Evolutionary conservation across 768 basidiomycete genomes (phyloP).

Genomic region (Tylopilus plumbeoviolaceoides): DNA sequence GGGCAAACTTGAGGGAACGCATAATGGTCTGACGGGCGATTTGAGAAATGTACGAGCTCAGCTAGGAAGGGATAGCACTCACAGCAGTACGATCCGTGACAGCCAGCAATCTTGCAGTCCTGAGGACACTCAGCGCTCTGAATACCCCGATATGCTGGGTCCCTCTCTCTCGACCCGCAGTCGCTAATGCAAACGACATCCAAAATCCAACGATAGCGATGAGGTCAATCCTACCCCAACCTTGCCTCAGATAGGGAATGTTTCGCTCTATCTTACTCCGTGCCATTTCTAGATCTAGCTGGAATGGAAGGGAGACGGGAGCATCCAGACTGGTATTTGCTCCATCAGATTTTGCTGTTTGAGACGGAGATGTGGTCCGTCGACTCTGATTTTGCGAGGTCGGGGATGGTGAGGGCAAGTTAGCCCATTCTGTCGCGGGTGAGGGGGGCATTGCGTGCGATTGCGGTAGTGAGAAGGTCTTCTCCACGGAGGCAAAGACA

Average conservation of each 20-base stretch:
- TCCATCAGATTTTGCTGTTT: conserved; percentile 39
- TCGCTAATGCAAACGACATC: conserved; percentile 72
- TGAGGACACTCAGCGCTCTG: conserved; percentile 80
- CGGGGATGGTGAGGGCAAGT: conserved; percentile 4
- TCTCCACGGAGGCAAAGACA: conserved; percentile 28
- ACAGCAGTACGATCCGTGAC: conserved; percentile 94
- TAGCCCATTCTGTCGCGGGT: conserved; percentile 9
- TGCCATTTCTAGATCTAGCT: conserved; percentile 48
- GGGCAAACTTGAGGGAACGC: conserved; percentile 85
- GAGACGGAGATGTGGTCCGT: conserved; percentile 46
- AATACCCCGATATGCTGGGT: conserved; percentile 77
- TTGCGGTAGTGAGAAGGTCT: conserved; percentile 47
- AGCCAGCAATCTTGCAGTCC: conserved; percentile 76
- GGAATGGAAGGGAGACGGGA: conserved; percentile 57
- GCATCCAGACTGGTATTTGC: conserved; percentile 31
- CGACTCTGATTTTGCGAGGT: neutral
- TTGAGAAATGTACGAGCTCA: conserved; percentile 9
- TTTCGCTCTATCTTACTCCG: conserved; percentile 58
- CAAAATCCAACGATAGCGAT: conserved; percentile 85
- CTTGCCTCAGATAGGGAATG: conserved; percentile 86
- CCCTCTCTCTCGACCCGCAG: conserved; percentile 61
- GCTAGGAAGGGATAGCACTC: conserved; percentile 26
- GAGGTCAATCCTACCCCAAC: conserved; percentile 88
- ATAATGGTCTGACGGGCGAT: conserved; percentile 62
- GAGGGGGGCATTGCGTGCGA: conserved; percentile 19